Conservation (phyloP, 2,329 filamentous ascomycete species). For the Aspergillus cejpii region DNA sequence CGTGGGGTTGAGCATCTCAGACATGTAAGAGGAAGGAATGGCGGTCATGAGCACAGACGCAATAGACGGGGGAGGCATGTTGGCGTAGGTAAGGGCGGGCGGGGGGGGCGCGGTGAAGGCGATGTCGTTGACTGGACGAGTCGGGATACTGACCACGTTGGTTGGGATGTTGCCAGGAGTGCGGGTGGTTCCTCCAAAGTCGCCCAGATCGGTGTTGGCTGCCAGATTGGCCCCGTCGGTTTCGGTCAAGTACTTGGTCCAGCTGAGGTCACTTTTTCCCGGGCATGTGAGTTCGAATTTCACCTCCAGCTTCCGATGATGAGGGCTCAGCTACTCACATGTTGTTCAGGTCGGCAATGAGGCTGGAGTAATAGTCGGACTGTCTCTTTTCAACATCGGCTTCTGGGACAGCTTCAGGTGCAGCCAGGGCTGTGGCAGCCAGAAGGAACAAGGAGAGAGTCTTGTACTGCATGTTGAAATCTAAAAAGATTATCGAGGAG, state of each 20-base stretch:
- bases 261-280: neutral
- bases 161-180: conserved; percentile 1
- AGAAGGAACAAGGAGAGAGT: conserved; percentile 19
- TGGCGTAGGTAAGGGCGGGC: conserved; percentile 5
- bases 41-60: conserved; percentile 22
- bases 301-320: too few relatives aligned
- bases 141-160: conserved; percentile 1
- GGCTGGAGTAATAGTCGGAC: conserved; percentile 1
- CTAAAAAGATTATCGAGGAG: neutral
- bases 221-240: neutral
- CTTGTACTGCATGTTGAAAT: conserved; percentile 22
- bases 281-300: too few relatives aligned
- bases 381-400: conserved; percentile 6
- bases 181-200: neutral
- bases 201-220: neutral
- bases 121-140: neutral
- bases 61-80: conserved; percentile 21
- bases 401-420: conserved; percentile 1
- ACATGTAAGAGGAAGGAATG: conserved; percentile 21
- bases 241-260: neutral
- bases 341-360: conserved; percentile 2
- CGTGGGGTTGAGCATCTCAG: conserved; percentile 16
- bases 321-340: too few relatives aligned
- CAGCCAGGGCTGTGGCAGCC: conserved; percentile 17
- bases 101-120: neutral